Percentiles rank a stretch among this genome's conserved stretches.
Evolutionary conservation across 1,139 yeast species (phyloP).

Genomic region (Taphrina betulina): DNA sequence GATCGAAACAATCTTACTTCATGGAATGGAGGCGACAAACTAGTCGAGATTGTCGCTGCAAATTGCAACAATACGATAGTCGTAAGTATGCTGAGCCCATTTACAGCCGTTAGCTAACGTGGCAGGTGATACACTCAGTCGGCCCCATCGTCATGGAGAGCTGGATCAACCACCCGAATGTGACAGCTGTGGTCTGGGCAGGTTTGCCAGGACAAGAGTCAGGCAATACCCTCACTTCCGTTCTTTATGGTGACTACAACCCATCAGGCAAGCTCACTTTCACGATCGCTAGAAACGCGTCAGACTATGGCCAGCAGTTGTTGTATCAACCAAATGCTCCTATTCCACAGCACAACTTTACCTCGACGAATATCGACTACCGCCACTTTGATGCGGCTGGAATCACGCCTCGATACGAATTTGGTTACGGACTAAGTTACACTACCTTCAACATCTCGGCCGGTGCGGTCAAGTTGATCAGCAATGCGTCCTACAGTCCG

Average conservation of each 20-base stretch:
- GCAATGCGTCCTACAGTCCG: constrained; percentile 18
- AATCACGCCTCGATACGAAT: constrained; percentile 59
- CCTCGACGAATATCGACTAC: constrained; percentile 51
- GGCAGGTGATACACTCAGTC: constrained; percentile 57
- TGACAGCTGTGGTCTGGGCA: constrained; percentile 57
- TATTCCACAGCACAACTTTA: constrained; percentile 49
- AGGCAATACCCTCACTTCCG: constrained; percentile 52
- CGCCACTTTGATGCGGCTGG: constrained; percentile 56
- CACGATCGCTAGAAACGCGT: constrained; percentile 58
- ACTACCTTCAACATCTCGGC: constrained; percentile 46
- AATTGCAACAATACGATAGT: constrained; percentile 57
- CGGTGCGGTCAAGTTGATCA: constrained; percentile 6
- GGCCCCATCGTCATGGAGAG: constrained; percentile 62
- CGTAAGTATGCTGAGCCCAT: no score
- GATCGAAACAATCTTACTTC: constrained; percentile 57
- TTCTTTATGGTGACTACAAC: constrained; percentile 58
- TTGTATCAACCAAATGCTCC: constrained; percentile 36
- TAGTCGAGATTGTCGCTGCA: constrained; percentile 53
- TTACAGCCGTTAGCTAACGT: no score
- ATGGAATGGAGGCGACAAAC: constrained; percentile 62
- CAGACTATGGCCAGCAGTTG: constrained; percentile 52
- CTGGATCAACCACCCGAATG: constrained; percentile 60
- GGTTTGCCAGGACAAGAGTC: constrained; percentile 62
- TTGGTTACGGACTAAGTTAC: constrained; percentile 63
- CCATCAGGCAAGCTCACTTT: constrained; percentile 66